Conservation (phyloP, 768 basidiomycete species). For the Hericium erinaceus region DNA sequence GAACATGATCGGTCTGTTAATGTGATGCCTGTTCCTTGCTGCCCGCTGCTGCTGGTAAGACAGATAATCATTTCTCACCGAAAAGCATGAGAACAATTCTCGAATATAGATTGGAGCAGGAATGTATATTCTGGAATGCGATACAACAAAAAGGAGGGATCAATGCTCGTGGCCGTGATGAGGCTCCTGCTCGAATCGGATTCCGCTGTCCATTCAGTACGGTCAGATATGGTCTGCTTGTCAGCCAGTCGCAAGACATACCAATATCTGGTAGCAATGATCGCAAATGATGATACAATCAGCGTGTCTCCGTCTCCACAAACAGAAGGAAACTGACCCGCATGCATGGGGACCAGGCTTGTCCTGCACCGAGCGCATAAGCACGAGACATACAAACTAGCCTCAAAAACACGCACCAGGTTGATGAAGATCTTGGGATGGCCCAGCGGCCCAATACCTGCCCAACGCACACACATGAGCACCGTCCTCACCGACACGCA, state of each 20-base stretch:
- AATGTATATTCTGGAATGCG: no score
- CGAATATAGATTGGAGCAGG: no score
- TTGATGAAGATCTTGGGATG: slow-evolving; percentile 98
- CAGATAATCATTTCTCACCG: no score
- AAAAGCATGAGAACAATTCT: no score
- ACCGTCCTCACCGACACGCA: not conserved
- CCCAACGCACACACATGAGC: not conserved
- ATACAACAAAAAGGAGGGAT: not conserved
- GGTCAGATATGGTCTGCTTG: not conserved
- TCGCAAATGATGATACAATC: no score
- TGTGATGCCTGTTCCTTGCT: no score
- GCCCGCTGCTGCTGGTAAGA: no score
- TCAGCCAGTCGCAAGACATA: slow-evolving; percentile 15
- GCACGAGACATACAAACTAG: not conserved
- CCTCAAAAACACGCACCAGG: slow-evolving; percentile 45
- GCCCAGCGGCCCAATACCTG: slow-evolving; percentile 90
- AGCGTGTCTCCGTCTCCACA: no score
- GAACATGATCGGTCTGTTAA: no score
- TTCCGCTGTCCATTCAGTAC: slow-evolving; percentile 49
- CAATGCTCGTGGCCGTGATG: slow-evolving; percentile 49
- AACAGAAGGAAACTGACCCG: slow-evolving; percentile 52
- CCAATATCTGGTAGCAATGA: slow-evolving; percentile 34
- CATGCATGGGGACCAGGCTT: slow-evolving; percentile 80
- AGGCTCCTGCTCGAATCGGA: slow-evolving; percentile 81
- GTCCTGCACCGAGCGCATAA: slow-evolving; percentile 42